A percentile compares a stretch with the other conserved stretches of the same genome.
Evolutionary conservation across 225 moss, liverwort and hornwort species (phyloP).

Genomic region (Sphagnum tenellum): DNA sequence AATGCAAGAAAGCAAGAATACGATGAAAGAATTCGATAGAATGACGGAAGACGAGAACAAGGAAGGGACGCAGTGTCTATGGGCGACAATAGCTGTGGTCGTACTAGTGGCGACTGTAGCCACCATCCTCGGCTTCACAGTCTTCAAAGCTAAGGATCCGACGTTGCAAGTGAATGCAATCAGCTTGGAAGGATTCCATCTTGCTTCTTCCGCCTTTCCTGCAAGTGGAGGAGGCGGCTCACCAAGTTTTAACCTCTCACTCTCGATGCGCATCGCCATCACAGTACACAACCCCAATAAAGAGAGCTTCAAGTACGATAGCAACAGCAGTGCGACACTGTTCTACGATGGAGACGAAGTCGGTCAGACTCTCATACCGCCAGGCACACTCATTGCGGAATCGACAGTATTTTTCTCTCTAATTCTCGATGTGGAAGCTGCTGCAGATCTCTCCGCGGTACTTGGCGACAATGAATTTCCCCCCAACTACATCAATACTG

Average conservation of each 20-base stretch:
- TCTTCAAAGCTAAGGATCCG: slow-evolving; percentile 26
- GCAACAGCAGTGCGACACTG: slow-evolving; percentile 20
- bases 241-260: slow-evolving; percentile 12
- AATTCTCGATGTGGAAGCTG: slow-evolving; percentile 22
- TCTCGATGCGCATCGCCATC: slow-evolving; percentile 20
- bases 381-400: slow-evolving; percentile 12
- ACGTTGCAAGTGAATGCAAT: slow-evolving; percentile 21
- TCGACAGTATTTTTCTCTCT: slow-evolving; percentile 24
- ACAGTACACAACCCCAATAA: slow-evolving; percentile 35
- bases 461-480: slow-evolving; percentile 11
- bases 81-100: slow-evolving; percentile 6
- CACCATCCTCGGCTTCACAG: slow-evolving; percentile 21
- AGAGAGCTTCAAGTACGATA: slow-evolving; percentile 21
- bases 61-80: slow-evolving; percentile 15
- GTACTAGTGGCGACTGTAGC: slow-evolving; percentile 7
- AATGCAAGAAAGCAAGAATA: no score
- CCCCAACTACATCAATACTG: slow-evolving; percentile 10
- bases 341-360: slow-evolving; percentile 23
- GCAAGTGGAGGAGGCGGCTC: no score
- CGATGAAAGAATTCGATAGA: background rate
- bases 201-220: slow-evolving; percentile 4
- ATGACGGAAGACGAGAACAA: slow-evolving; percentile 24
- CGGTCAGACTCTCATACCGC: slow-evolving; percentile 22
- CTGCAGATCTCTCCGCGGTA: slow-evolving; percentile 6
- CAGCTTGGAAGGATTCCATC: slow-evolving; percentile 23